A percentile compares a stretch with the other conserved stretches of the same genome.
phyloP scores from a whole-genome alignment of 768 basidiomycete genomes.

The Kwoniella shandongensis region DNA sequence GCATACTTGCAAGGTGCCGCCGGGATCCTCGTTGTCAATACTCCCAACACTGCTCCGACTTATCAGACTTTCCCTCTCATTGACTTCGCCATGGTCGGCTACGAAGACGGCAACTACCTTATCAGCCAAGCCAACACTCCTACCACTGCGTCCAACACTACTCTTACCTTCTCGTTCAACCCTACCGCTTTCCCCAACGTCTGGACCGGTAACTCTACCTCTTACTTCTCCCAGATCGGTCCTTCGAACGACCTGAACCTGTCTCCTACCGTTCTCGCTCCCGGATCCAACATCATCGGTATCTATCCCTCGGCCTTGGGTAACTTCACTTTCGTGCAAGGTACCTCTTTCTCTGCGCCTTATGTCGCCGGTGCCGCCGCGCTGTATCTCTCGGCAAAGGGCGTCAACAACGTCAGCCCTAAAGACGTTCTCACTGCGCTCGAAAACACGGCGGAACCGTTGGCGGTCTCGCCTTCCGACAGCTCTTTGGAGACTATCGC shows the following conservation, averaged over 20 bases:
- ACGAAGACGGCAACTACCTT: conserved; percentile 48
- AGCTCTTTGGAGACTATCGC: conserved; percentile 41
- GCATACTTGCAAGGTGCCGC: conserved; percentile 29
- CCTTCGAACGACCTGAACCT: conserved; percentile 60
- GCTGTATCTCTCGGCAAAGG: conserved; percentile 48
- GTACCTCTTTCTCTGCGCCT: conserved; percentile 38
- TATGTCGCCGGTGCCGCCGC: conserved; percentile 52
- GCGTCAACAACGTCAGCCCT: conserved; percentile 28
- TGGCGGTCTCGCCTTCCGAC: conserved; percentile 35
- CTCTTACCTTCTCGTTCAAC: conserved; percentile 42
- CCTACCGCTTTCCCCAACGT: conserved; percentile 58
- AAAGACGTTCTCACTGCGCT: conserved; percentile 34
- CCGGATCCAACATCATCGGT: conserved; percentile 53
- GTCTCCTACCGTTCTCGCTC: conserved; percentile 62
- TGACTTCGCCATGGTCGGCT: conserved; percentile 39
- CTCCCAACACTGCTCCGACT: conserved; percentile 20
- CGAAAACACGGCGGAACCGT: conserved; percentile 34
- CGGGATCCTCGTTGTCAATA: conserved; percentile 37
- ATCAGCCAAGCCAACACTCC: conserved; percentile 26
- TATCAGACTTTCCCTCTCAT: conserved; percentile 41
- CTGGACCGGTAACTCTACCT: conserved; percentile 61
- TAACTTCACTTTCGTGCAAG: conserved; percentile 38
- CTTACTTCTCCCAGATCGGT: conserved; percentile 62
- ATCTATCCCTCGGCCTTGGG: conserved; percentile 27
- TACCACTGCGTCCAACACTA: conserved; percentile 23